Evolutionary conservation across 192 early-diverging fungal species (phyloP), one percentile per base, ranked within the genome.

Genomic region (Coemansia sp.): DNA sequence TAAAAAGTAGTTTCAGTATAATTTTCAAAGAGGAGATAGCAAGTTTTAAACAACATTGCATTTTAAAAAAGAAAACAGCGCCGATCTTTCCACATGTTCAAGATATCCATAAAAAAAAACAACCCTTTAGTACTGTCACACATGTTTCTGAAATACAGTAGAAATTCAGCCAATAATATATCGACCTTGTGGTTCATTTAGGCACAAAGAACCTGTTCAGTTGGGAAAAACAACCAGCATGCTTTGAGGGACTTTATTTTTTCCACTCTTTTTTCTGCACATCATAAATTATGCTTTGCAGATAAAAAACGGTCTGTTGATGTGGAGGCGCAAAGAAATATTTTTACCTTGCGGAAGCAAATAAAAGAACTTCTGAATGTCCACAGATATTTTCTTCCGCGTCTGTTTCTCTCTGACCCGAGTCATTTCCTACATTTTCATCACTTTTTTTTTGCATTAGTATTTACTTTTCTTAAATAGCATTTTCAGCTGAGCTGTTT

Each of bases 281-380:
- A 19, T 32, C 32, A 19, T 4, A 59, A 23, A 59, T 39, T 39
- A 23, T n/a, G 58, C 32, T 32, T 39, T 59, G 27, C 58, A 36
- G 31, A 11, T 22, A 10, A 31, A 31, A 33, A 33, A 36, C 58
- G 58, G 30, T 36, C 33, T 36, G 33, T 11, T 36, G 6, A 36
- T 36, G 8, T 36, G 33, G 32, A 36, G 33, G 33, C 10, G 33
- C 6, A 36, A 5, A 36, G 6, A 36, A 4, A 36, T 10, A 36
- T 27, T 59, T 22, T 33, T 3, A 25, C 19, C 30, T 59, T 33
- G 32, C 50, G 1, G 27, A 9, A n/a, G 33, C 29, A 25, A 29
- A 53, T 9, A 54, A 7, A 21, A 53, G 57, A 27, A 27, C 27
- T 27, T 27, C 20, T 19, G 39, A 59, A 2, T 21, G 14, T 24